Evolutionary conservation across 2,329 filamentous ascomycete species (phyloP).

Genomic region (Chalaropsis thielavioides): DNA sequence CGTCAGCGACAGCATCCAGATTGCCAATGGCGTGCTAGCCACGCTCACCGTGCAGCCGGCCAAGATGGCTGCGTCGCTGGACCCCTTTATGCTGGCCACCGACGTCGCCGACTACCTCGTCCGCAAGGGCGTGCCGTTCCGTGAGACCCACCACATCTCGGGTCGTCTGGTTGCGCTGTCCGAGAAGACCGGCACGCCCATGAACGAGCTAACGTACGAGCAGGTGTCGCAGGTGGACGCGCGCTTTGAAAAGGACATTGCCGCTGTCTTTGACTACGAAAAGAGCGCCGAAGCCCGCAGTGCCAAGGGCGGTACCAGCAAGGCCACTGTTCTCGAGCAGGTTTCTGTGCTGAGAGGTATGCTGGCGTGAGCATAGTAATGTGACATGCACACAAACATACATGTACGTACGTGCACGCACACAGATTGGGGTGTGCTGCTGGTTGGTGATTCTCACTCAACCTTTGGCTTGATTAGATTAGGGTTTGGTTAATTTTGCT

Average conservation of each 20-base stretch:
- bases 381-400: not conserved
- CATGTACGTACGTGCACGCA: no score
- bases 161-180: constrained; percentile 55
- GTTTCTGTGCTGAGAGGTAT: constrained; percentile 36
- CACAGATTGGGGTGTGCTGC: not conserved
- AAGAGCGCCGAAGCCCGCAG: constrained; percentile 65
- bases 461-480: not conserved
- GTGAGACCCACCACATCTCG: constrained; percentile 66
- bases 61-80: constrained; percentile 65
- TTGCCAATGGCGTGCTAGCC: constrained; percentile 64
- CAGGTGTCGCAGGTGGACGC: constrained; percentile 54
- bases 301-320: constrained; percentile 66
- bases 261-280: constrained; percentile 64
- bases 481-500: not conserved
- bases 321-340: constrained; percentile 49
- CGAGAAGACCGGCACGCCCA: constrained; percentile 49
- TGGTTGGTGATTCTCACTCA: not conserved
- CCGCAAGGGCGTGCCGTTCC: constrained; percentile 56
- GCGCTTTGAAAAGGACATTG: constrained; percentile 57
- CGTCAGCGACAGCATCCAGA: constrained; percentile 64
- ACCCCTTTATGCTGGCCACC: constrained; percentile 70
- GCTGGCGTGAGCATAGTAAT: constrained; percentile 21
- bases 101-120: constrained; percentile 53
- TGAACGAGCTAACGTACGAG: constrained; percentile 53
- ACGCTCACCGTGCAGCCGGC: constrained; percentile 56